Evolutionary conservation across 2,329 filamentous ascomycete genomes (phyloP), one percentile per base, ranked within the genome.

Genomic region (Aspergillus sp.): DNA sequence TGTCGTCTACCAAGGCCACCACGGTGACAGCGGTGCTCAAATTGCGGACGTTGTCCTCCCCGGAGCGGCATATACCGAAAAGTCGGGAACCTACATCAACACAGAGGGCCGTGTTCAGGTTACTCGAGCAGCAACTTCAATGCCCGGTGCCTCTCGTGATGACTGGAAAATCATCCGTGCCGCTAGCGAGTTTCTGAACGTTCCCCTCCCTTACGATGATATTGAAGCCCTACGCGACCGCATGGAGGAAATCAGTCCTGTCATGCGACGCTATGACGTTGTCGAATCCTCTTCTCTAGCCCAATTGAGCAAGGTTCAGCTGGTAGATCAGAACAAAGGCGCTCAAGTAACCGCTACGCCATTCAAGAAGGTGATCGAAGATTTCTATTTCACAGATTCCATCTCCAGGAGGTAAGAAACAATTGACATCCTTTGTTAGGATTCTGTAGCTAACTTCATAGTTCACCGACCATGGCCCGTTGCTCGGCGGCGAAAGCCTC

Each of bases 81-180:
- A 98, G 84, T 88, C 90, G 25, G 93, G 89, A 63, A 99, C 95
- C 49, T 99, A 96, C 74, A 87, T 99, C 81, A 99, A 98, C 87
- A 98, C 95, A 0, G 95, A 99, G 80, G 95, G 95, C 60, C 91
- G 95, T 71, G 92, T 95, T 23, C 95, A 99, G 82, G 90, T 97
- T 83, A 95, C 91, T 57, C 91, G 95, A 68, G 90, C 92, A 52
- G 95, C 95, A 31, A 96, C 93, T 43, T 91, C 91, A 50, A 84
- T 97, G 67, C 92, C 93, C 25, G 95, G 95, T 63, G 95, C 93
- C 57, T 88, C 94, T 60, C 88, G 95, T 74, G 94, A 95, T 66
- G 95, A 99, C 82, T 99, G 95, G 95, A 99, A 98, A 87, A 98
- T 99, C 73, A 89, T 99, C 70, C 92, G 95, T 67, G 95, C 95